A percentile compares a stretch with the other conserved stretches of the same genome.
These are phyloP conservation scores for Periconia digitata DNA, from an alignment of 2,329 filamentous ascomycete genomes.

Conservation along the genomic window DNA sequence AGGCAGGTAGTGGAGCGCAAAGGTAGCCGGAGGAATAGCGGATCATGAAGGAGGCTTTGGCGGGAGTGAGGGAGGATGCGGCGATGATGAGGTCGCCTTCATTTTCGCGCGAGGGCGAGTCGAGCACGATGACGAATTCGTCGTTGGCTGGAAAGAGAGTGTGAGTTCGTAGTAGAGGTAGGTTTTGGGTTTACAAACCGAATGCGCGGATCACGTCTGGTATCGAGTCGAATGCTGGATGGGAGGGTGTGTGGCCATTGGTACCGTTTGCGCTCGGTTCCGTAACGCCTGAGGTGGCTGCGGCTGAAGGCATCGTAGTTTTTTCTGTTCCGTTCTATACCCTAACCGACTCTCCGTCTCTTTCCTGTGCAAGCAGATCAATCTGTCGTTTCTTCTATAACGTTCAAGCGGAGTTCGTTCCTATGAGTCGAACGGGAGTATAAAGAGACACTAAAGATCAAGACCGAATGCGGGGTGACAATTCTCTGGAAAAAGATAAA, in stretches of 20 bases:
- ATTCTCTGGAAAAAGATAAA: background rate
- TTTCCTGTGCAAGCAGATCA: too few species aligned
- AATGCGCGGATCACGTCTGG: conserved; percentile 50
- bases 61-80: conserved; percentile 76
- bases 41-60: conserved; percentile 96
- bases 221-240: conserved; percentile 50
- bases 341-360: too few species aligned
- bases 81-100: conserved; percentile 98
- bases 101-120: conserved; percentile 90
- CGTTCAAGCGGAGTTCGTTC: background rate
- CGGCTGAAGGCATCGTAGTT: conserved; percentile 26
- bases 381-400: too few species aligned
- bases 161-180: conserved; percentile 14
- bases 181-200: conserved; percentile 28
- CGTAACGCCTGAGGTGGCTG: conserved; percentile 14
- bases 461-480: background rate
- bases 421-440: background rate
- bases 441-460: background rate
- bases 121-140: conserved; percentile 94
- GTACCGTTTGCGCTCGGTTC: conserved; percentile 14
- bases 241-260: conserved; percentile 29
- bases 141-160: conserved; percentile 54
- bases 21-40: conserved; percentile 86
- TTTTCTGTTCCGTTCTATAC: background rate
- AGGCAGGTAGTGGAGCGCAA: conserved; percentile 78